Base-by-base conservation (phyloP, 768 basidiomycete species). In the Pulveroboletus sp. region DNA sequence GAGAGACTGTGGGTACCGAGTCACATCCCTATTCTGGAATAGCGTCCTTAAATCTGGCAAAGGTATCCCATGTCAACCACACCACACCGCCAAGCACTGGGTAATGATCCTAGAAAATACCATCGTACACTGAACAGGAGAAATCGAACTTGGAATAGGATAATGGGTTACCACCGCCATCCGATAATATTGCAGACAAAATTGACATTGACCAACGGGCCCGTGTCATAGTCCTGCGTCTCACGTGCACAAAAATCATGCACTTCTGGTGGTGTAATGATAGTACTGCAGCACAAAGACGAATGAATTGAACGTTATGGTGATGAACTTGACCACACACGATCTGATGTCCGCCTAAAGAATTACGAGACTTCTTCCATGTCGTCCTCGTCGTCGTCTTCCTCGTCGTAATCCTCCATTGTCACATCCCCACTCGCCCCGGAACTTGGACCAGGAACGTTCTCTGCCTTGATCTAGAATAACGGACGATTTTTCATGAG, bases 311-410 rank as follows among this genome's bases (percentile, higher is more conserved):
- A 21, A 21, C 21, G 21, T 21, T 21, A 21, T 3, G 21, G 21
- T 21, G 21, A 21, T 21, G 21, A 21, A 21, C 21, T 2, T 21
- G 21, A 17, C 35, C 32, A 33, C 18, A 31, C 28, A 44, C 28
- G 43, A 31, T 18, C 12, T 21, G 30, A 35, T 31, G 35, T 28
- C 37, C 21, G 36, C 27, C 18, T 37, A 31, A n/a, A 2, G 43
- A 17, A 5, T 70, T 59, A 83, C 57, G 82, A 82, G 18, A 86
- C 76, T 57, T 86, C 83, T 62, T 87, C 86, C 84, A 87, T 87
- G 47, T 78, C 78, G 3, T 80, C 79, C 17, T 79, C 80, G 0
- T 45, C 43, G 1, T 80, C 76, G 0, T 71, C 75, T 7, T 71
- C 76, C 30, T 82, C 83, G 7, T 67, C 67, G 28, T 59, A 55